Evolutionary conservation across 495 filamentous ascomycete genomes (phyloP).

Genomic region (Daldinia grandis): DNA sequence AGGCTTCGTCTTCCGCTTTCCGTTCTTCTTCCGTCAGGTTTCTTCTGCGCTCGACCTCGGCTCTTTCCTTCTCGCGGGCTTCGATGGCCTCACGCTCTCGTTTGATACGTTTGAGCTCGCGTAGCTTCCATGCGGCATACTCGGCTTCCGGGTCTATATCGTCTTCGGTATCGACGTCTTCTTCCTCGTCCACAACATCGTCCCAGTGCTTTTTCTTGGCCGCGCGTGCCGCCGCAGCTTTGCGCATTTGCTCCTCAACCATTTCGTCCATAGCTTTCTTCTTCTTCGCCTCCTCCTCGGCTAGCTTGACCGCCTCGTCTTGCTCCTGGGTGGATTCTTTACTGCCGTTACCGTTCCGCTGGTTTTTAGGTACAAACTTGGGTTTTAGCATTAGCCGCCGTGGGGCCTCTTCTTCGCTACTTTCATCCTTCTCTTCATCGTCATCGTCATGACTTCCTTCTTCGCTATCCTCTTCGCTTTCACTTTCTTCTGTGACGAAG

Average conservation of each 20-base stretch:
- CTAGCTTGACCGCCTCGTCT: slow-evolving; percentile 44
- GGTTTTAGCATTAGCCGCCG: slow-evolving; percentile 80
- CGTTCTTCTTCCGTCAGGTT: slow-evolving; percentile 89
- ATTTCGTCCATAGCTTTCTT: slow-evolving; percentile 76
- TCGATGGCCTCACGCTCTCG: slow-evolving; percentile 88
- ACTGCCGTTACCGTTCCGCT: slow-evolving; percentile 58
- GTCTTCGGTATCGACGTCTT: slow-evolving; percentile 88
- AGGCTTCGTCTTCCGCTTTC: slow-evolving; percentile 83
- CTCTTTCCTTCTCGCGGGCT: slow-evolving; percentile 80
- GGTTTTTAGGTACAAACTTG: slow-evolving; percentile 88
- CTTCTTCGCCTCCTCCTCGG: slow-evolving; percentile 63
- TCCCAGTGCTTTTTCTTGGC: slow-evolving; percentile 86
- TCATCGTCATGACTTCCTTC: slow-evolving; percentile 46
- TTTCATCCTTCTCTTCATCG: slow-evolving; percentile 54
- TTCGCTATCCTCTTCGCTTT: slow-evolving; percentile 51
- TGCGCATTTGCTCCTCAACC: slow-evolving; percentile 87
- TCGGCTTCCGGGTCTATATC: slow-evolving; percentile 88
- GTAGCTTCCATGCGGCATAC: slow-evolving; percentile 89
- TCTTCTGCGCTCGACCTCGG: slow-evolving; percentile 87
- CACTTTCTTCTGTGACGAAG: slow-evolving; percentile 72
- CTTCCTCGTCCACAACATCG: slow-evolving; percentile 78
- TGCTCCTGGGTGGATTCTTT: slow-evolving; percentile 37
- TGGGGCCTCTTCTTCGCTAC: slow-evolving; percentile 77
- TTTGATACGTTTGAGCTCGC: slow-evolving; percentile 87
- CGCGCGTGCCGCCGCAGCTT: slow-evolving; percentile 76